These are phyloP conservation scores for Apiospora sp. DNA, from an alignment of 2,329 filamentous ascomycete species.

Conservation along the genomic window DNA sequence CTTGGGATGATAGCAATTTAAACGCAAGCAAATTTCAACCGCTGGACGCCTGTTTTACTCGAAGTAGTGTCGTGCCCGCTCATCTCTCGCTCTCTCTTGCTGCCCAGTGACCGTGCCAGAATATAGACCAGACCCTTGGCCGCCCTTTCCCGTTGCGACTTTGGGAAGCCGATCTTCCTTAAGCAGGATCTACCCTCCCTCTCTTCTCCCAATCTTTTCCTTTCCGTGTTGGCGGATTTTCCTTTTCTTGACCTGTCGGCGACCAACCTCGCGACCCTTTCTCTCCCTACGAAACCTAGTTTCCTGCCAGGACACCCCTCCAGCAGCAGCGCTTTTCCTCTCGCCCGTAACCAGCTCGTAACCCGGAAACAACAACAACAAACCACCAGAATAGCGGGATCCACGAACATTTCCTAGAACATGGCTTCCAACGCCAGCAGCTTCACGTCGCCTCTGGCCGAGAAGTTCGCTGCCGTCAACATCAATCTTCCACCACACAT, in stretches of 20 bases:
- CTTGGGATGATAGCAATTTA: conserved; percentile 20
- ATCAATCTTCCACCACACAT: conserved; percentile 60
- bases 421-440: conserved; percentile 69
- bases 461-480: conserved; percentile 56
- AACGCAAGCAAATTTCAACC: conserved; percentile 7
- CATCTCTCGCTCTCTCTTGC: not conserved
- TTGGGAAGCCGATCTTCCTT: not conserved
- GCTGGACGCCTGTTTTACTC: conserved; percentile 10
- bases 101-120: not conserved
- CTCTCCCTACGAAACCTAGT: conserved; percentile 13
- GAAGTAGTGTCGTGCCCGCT: conserved; percentile 21
- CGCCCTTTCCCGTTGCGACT: conserved; percentile 13
- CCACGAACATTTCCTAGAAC: not conserved
- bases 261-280: conserved; percentile 7
- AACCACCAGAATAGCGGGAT: not conserved
- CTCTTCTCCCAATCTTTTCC: conserved; percentile 1
- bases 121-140: not conserved
- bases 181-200: conserved; percentile 14
- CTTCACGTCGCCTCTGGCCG: conserved; percentile 74
- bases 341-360: not conserved
- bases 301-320: not conserved
- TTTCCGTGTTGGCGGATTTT: not conserved
- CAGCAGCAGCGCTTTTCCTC: not conserved
- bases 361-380: conserved; percentile 3
- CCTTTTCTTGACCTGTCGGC: conserved; percentile 5